Percentiles rank a stretch among this genome's conserved stretches.
Conservation (phyloP, 2,329 filamentous ascomycete species). For the Lachnellula willkommii region DNA sequence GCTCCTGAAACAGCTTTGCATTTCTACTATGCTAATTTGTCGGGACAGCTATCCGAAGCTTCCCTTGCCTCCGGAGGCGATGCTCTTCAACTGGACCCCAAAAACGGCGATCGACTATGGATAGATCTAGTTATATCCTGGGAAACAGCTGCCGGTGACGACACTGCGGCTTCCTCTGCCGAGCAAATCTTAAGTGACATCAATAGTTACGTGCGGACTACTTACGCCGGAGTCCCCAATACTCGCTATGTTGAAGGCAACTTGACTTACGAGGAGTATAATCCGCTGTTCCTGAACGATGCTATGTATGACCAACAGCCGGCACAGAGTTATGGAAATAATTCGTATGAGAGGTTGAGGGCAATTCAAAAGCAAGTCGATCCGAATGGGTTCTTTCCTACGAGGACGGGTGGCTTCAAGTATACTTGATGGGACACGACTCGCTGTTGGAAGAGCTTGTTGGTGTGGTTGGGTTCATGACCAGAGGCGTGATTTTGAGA, state of each 20-base stretch:
- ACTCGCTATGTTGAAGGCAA: constrained; percentile 17
- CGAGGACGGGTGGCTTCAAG: constrained; percentile 27
- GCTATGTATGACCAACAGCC: constrained; percentile 29
- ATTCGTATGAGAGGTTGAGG: constrained; percentile 30
- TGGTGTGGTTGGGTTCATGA: no score
- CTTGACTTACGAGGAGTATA: constrained; percentile 21
- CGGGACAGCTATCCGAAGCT: not conserved
- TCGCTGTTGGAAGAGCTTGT: no score
- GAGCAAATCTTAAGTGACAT: not conserved
- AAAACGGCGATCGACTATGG: constrained; percentile 28
- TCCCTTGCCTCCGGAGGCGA: constrained; percentile 12
- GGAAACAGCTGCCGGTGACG: constrained; percentile 20
- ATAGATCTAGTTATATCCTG: constrained; percentile 30
- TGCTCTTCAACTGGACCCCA: constrained; percentile 23
- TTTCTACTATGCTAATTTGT: no score
- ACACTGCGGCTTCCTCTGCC: not conserved
- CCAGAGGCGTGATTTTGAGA: no score
- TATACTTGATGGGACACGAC: constrained; percentile 3
- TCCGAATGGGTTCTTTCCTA: constrained; percentile 28
- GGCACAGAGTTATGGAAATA: constrained; percentile 24
- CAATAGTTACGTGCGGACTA: constrained; percentile 6
- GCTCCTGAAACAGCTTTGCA: no score
- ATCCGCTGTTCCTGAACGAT: constrained; percentile 34
- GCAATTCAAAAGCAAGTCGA: constrained; percentile 31
- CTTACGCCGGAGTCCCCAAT: constrained; percentile 18